Percentiles rank a stretch among this genome's conserved stretches.
Evolutionary conservation across 2,329 filamentous ascomycete genomes (phyloP).

Genomic region (Didymella glomerata): DNA sequence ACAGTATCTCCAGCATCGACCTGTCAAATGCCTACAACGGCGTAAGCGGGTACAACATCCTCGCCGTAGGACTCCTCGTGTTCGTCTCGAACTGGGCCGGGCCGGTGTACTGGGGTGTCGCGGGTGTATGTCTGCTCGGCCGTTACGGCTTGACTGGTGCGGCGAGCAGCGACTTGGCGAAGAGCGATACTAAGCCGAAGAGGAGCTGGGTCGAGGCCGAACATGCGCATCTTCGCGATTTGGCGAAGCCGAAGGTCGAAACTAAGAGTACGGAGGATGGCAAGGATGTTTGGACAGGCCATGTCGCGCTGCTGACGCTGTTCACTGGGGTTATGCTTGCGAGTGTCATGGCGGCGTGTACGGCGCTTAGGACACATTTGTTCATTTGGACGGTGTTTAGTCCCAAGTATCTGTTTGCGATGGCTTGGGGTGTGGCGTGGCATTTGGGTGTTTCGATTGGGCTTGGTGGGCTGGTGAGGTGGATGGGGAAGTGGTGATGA

Average conservation of each 20-base stretch:
- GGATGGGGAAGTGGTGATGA: conserved; percentile 43
- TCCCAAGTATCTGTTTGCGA: conserved; percentile 91
- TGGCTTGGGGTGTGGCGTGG: conserved; percentile 86
- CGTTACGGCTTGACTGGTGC: too few species aligned
- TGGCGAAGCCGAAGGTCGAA: conserved; percentile 25
- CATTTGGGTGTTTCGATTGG: conserved; percentile 66
- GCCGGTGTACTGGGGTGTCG: conserved; percentile 84
- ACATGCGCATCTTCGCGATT: conserved; percentile 33
- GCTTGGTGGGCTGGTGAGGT: conserved; percentile 48
- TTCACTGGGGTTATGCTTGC: conserved; percentile 72
- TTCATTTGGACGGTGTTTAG: conserved; percentile 99
- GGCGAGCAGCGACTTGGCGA: not conserved
- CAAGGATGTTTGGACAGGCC: conserved; percentile 42
- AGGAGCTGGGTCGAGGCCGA: conserved; percentile 45
- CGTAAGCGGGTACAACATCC: conserved; percentile 78
- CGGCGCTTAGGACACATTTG: conserved; percentile 81
- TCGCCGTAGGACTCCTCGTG: conserved; percentile 82
- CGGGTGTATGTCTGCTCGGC: conserved; percentile 62
- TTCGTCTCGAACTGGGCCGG: conserved; percentile 93
- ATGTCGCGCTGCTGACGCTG: conserved; percentile 72
- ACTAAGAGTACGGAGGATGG: conserved; percentile 20
- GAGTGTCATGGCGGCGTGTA: conserved; percentile 89
- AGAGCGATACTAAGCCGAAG: conserved; percentile 6
- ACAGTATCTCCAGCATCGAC: conserved; percentile 95
- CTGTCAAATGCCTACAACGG: conserved; percentile 96